A percentile compares a stretch with the other conserved stretches of the same genome.
phyloP scores from a whole-genome alignment of 768 basidiomycete genomes.

The Psilocybe sp. region DNA sequence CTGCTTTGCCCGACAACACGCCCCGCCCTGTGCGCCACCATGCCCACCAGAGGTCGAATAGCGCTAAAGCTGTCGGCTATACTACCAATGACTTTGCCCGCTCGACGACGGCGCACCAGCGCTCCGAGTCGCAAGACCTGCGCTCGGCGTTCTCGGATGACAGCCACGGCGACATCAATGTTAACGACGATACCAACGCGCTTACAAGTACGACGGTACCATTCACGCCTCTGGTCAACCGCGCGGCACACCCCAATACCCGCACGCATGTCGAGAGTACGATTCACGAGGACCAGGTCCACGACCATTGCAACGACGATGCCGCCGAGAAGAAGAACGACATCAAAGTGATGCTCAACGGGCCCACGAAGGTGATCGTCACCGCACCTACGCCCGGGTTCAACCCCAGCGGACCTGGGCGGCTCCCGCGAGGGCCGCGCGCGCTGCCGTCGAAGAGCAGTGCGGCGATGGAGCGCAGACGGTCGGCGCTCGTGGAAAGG shows the following conservation, averaged over 20 bases:
- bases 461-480: too few species aligned
- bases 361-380: constrained; percentile 49
- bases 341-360: constrained; percentile 42
- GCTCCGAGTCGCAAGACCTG: constrained; percentile 7
- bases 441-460: too few species aligned
- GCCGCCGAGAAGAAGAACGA: constrained; percentile 24
- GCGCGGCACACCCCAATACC: not conserved
- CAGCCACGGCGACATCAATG: constrained; percentile 9
- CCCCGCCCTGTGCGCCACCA: constrained; percentile 8
- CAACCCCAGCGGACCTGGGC: too few species aligned
- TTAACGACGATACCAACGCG: too few species aligned
- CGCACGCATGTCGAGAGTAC: not conserved
- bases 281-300: not conserved
- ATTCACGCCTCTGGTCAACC: too few species aligned
- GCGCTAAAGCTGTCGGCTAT: constrained; percentile 4
- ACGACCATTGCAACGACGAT: constrained; percentile 9
- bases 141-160: constrained; percentile 22
- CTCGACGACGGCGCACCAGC: not conserved
- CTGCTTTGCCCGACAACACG: constrained; percentile 12
- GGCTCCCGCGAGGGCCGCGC: too few species aligned
- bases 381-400: constrained; percentile 46
- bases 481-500: too few species aligned
- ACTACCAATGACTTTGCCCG: constrained; percentile 12
- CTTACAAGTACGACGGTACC: too few species aligned
- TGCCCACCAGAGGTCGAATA: not conserved